Evolutionary conservation across 2,329 filamentous ascomycete genomes (phyloP).

Genomic region (Stachybotrys elegans): DNA sequence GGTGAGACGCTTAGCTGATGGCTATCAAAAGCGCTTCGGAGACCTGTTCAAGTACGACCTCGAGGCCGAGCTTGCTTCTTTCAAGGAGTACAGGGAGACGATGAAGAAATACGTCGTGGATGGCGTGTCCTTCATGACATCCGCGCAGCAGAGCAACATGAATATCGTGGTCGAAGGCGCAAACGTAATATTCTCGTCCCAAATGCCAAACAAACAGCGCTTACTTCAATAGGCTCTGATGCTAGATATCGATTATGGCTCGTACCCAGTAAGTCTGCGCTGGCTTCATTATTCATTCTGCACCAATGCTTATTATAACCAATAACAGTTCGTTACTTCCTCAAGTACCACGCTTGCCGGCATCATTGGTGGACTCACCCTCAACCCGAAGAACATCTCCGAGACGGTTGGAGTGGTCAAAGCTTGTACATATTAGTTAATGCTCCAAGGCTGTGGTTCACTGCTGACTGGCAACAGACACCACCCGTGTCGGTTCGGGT

Average conservation of each 20-base stretch:
- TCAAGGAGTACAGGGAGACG: slow-evolving; percentile 51
- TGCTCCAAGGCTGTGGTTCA: slow-evolving; percentile 13
- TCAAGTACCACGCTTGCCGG: slow-evolving; percentile 49
- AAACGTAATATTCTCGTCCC: slow-evolving; percentile 31
- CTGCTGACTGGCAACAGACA: slow-evolving; percentile 37
- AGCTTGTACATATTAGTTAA: slow-evolving; percentile 47
- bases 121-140: slow-evolving; percentile 58
- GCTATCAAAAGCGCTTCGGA: slow-evolving; percentile 60
- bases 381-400: slow-evolving; percentile 56
- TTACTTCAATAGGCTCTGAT: slow-evolving; percentile 41
- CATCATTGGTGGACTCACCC: slow-evolving; percentile 56
- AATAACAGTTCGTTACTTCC: slow-evolving; percentile 42
- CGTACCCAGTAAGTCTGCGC: slow-evolving; percentile 22
- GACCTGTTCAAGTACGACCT: slow-evolving; percentile 58
- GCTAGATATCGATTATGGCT: slow-evolving; percentile 57
- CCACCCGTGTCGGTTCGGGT: slow-evolving; percentile 56
- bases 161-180: slow-evolving; percentile 66
- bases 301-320: slow-evolving; percentile 9
- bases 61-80: slow-evolving; percentile 60
- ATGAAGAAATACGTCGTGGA: slow-evolving; percentile 57
- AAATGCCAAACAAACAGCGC: not conserved
- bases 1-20: slow-evolving; percentile 53
- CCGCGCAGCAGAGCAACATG: slow-evolving; percentile 52
- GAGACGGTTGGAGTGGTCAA: slow-evolving; percentile 63
- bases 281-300: slow-evolving; percentile 9